Conservation (phyloP, 495 filamentous ascomycete species). For the Talaromyces trachyspermus region DNA sequence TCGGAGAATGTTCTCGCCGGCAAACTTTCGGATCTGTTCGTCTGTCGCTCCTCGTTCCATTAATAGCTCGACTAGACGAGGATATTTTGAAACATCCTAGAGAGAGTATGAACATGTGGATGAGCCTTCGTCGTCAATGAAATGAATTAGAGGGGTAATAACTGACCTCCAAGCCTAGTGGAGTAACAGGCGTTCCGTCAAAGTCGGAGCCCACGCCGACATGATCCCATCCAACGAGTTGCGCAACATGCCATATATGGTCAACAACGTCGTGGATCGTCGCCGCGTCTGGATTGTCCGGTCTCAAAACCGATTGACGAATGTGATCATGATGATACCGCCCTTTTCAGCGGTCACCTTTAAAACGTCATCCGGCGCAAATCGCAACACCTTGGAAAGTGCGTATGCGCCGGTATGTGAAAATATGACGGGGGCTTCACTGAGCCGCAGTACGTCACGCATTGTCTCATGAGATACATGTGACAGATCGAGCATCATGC, state of each 20-base stretch:
- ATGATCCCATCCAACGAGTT: constrained; percentile 63
- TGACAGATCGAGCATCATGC: constrained; percentile 55
- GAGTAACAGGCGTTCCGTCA: constrained; percentile 44
- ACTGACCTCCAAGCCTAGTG: constrained; percentile 28
- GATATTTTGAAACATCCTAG: constrained; percentile 64
- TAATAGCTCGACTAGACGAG: constrained; percentile 61
- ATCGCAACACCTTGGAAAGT: constrained; percentile 62
- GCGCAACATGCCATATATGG: constrained; percentile 64
- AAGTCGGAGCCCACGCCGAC: constrained; percentile 72
- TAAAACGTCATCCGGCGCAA: constrained; percentile 66
- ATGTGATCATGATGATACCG: constrained; percentile 71
- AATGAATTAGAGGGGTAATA: not conserved
- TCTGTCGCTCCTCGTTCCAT: constrained; percentile 53
- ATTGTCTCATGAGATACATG: constrained; percentile 64
- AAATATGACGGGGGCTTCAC: constrained; percentile 65
- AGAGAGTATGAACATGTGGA: no score
- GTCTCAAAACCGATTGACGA: constrained; percentile 59
- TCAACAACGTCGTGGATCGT: constrained; percentile 59
- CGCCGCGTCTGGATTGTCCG: constrained; percentile 44
- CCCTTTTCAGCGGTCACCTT: constrained; percentile 51
- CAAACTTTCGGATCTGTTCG: constrained; percentile 47
- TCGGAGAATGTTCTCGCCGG: constrained; percentile 56
- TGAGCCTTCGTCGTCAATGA: not conserved
- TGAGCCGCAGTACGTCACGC: constrained; percentile 56
- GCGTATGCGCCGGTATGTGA: constrained; percentile 61